A percentile compares a stretch with the other conserved stretches of the same genome.
These are phyloP conservation scores for Monosporozyma aerobia DNA, from an alignment of 805 yeast species.

Conservation along the genomic window DNA sequence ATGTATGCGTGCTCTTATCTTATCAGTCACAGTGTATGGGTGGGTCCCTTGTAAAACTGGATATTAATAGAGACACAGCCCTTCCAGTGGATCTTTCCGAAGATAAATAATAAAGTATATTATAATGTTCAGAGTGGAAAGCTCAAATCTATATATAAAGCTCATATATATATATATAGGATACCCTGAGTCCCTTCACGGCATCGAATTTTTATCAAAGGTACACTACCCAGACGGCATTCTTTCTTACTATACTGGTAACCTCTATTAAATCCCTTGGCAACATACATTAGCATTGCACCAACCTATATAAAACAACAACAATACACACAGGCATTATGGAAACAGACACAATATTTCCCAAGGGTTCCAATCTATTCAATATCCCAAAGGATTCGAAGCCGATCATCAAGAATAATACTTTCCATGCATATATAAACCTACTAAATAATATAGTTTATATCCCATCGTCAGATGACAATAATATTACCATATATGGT, in stretches of 20 bases:
- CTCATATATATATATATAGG: neutral
- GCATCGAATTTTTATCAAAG: neutral
- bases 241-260: neutral
- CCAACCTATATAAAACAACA: too few relatives aligned
- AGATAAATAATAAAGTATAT: too few relatives aligned
- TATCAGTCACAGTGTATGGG: too few relatives aligned
- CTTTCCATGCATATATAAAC: neutral
- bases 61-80: too few relatives aligned
- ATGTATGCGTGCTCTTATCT: too few relatives aligned
- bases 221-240: too few relatives aligned
- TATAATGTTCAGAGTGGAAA: too few relatives aligned
- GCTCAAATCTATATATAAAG: too few relatives aligned
- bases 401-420: neutral
- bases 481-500: conserved; percentile 39
- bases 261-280: neutral
- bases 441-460: neutral
- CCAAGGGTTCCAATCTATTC: neutral
- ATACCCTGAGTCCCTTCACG: neutral
- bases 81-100: too few relatives aligned
- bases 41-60: too few relatives aligned
- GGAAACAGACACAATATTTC: neutral
- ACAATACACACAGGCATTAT: neutral
- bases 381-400: neutral
- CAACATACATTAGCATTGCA: too few relatives aligned
- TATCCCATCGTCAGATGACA: conserved; percentile 23